Base-by-base conservation (phyloP, 345 rosid species). In the Lepidium sativum region DNA sequence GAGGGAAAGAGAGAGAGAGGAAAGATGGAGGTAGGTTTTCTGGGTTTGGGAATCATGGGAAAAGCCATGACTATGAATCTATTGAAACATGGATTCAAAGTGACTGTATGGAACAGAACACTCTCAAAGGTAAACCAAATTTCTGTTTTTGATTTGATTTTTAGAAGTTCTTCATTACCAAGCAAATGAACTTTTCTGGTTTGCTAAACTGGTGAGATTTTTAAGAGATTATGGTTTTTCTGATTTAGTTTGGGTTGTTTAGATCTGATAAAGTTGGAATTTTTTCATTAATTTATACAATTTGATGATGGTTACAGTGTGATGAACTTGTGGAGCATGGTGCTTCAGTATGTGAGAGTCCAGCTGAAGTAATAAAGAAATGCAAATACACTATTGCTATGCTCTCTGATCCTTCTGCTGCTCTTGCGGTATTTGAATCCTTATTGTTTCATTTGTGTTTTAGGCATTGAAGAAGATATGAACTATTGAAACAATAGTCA, bases 11-110 rank as follows among this genome's bases (percentile, higher is more conserved):
- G 54, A 41, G 15, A 44, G 57, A 73, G 10, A 12, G 8, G 9
- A 5, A 2, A 9, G 0, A 92, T 92, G 98, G 97, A 92, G 66
- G 81, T 92, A 6, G 98, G 97, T 31, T 87, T 92, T 75, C 74
- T 92, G 76, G 98, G 98, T 18, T 45, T 92, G 63, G 98, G 98
- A 23, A 92, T 92, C 53, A 92, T 92, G 98, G 98, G 98, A 35
- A 89, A 86, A 72, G 98, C 92, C 81, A 92, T 92, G 95, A 68
- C 96, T 23, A 68, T 84, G 82, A 92, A 89, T 79, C 76, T 92
- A 79, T 75, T 89, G 48, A 81, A 76, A 10, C 74, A 81, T 71
- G 96, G 97, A 35, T 89, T 89, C 81, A 92, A 86, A 45, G 97
- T 92, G 20, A 87, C 94, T 50, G 96, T 92, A 12, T 92, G 98